Evolutionary conservation across 2,329 filamentous ascomycete species (phyloP), one percentile per base, ranked within the genome.

Genomic region (Cladosporium sp.): DNA sequence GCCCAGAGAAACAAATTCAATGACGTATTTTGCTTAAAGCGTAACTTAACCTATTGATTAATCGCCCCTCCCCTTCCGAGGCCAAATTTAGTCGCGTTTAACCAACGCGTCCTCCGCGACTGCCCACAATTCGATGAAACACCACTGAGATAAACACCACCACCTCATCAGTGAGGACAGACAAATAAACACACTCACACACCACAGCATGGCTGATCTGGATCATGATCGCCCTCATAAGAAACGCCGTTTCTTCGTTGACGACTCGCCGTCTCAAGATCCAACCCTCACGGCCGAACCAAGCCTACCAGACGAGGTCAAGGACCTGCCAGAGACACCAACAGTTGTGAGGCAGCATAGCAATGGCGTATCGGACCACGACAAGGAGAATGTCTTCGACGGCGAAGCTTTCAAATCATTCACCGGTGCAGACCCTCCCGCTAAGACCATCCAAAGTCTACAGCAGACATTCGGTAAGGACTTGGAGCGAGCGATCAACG

Each of bases 201-300:
- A 13, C 16, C 2, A 22, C 11, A 35, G 30, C 32, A 63, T 66
- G 43, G 56, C 64, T n/a, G 68, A 72, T 53, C 62, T 75, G 39
- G 72, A 79, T 43, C 72, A 79, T 42, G 72, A 79, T 38, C 69
- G 77, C 16, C 82, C 81, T 4, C 65, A 67, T 19, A 85, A 85
- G 67, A 83, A 82, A 66, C 73, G 78, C 53, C 77, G 81, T 22
- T 84, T 84, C 67, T 84, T 85, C 57, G 70, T 75, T 13, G 78
- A 82, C 38, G 74, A 78, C 22, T 66, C 69, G 9, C 49, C 60
- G 8, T 19, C 39, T 7, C 41, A 51, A n/a, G 49, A 51, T 36
- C 56, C 64, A 35, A 45, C 53, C 25, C 57, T 65, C 25, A 55
- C 59, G 12, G 50, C 61, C 19, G 60, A 65, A 39, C 56, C 65